phyloP scores from a whole-genome alignment of 129 eudicot genomes.

The Rutidosis leptorrhynchoides region DNA sequence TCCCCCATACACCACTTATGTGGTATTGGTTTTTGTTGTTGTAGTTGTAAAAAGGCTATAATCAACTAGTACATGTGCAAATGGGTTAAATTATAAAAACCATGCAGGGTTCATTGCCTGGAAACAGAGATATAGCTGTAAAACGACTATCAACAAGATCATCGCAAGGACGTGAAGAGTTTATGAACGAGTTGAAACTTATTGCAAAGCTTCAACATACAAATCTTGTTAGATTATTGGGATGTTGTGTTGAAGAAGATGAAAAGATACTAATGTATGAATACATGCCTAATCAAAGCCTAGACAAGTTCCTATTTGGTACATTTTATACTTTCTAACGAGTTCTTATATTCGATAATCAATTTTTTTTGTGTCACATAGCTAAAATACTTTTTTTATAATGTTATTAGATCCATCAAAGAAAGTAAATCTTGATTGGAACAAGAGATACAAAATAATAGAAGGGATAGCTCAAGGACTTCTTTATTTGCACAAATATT shows the following conservation, averaged over 20 bases:
- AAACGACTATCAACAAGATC: constrained; percentile 38
- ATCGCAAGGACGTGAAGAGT: constrained; percentile 38
- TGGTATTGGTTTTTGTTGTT: too few relatives aligned
- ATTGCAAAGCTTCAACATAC: constrained; percentile 40
- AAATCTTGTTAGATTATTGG: constrained; percentile 36
- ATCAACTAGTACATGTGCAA: background rate
- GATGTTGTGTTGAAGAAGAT: constrained; percentile 37
- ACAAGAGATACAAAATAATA: constrained; percentile 25
- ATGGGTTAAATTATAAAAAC: too few relatives aligned
- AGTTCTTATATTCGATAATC: background rate
- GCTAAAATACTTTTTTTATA: background rate
- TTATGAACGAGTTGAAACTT: constrained; percentile 39
- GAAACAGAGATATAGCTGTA: constrained; percentile 32
- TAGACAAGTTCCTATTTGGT: constrained; percentile 38
- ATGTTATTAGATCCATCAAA: constrained; percentile 22
- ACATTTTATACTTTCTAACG: background rate
- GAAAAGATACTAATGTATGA: constrained; percentile 32
- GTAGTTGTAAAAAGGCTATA: too few relatives aligned
- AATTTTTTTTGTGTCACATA: constrained; percentile 1
- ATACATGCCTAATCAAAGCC: constrained; percentile 40
- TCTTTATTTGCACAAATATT: constrained; percentile 37
- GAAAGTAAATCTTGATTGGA: constrained; percentile 31
- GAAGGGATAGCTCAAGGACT: constrained; percentile 44
- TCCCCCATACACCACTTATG: too few relatives aligned
- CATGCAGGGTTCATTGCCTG: constrained; percentile 37